phyloP scores from a whole-genome alignment of 1,284 basidiomycete species.

The Dichomitus squalens region DNA sequence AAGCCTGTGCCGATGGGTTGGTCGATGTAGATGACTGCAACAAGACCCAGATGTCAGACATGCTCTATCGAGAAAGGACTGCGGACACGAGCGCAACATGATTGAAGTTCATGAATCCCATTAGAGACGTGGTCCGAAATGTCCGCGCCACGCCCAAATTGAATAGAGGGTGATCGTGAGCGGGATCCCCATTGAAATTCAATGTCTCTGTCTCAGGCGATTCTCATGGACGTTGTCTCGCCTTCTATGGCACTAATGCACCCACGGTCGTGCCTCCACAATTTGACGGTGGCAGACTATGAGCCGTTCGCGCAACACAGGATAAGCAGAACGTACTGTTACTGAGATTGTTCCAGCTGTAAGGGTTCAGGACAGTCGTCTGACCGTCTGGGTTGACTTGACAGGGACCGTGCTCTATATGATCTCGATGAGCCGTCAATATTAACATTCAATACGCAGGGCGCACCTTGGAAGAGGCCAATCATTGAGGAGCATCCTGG shows the following conservation, averaged over 20 bases:
- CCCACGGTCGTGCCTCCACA: too few relatives aligned
- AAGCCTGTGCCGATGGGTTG: conserved; percentile 75
- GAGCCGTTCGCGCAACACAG: not conserved
- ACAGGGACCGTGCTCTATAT: conserved; percentile 62
- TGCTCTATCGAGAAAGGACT: too few relatives aligned
- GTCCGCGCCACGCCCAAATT: too few relatives aligned
- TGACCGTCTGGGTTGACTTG: conserved; percentile 53
- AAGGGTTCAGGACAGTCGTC: conserved; percentile 56
- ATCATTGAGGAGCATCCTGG: conserved; percentile 70
- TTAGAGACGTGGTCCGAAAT: not conserved
- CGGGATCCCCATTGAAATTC: too few relatives aligned
- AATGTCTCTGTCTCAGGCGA: too few relatives aligned
- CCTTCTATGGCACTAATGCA: too few relatives aligned
- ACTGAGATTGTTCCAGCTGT: conserved; percentile 69
- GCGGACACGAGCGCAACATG: too few relatives aligned
- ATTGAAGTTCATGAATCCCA: too few relatives aligned
- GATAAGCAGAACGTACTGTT: conserved; percentile 47
- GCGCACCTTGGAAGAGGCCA: conserved; percentile 61
- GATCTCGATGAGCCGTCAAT: conserved; percentile 7
- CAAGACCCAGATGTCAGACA: not conserved
- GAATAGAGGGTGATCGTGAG: too few relatives aligned
- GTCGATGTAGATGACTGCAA: conserved; percentile 73
- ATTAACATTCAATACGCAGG: not conserved
- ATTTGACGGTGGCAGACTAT: too few relatives aligned
- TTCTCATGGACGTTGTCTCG: too few relatives aligned